phyloP scores from a whole-genome alignment of 768 basidiomycete species.

The Leccinellum rugosiceps region DNA sequence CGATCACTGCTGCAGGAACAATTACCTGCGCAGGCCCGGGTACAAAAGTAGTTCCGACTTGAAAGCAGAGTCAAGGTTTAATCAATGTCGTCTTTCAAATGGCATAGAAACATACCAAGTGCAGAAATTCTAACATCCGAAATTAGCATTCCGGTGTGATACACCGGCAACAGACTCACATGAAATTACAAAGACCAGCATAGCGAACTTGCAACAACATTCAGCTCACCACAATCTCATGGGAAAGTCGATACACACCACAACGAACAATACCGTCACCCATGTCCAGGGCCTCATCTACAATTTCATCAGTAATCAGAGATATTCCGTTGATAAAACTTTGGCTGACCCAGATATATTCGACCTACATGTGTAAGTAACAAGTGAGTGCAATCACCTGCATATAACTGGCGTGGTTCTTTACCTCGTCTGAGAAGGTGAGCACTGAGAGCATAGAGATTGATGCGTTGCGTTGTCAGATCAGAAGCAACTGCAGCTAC shows the following conservation, averaged over 20 bases:
- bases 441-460: not conserved
- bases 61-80: not conserved
- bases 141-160: not conserved
- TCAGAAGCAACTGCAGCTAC: not conserved
- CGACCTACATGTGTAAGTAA: not conserved
- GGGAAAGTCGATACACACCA: not conserved
- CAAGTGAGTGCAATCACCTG: not conserved
- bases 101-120: not conserved
- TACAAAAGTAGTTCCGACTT: conserved; percentile 6
- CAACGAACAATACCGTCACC: conserved; percentile 8
- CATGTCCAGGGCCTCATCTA: conserved; percentile 7
- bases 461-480: not conserved
- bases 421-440: not conserved
- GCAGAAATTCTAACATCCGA: not conserved
- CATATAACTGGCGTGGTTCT: not conserved
- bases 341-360: not conserved
- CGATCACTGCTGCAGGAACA: not conserved
- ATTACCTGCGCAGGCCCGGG: conserved; percentile 2
- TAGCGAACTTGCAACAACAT: conserved; percentile 8
- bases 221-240: not conserved
- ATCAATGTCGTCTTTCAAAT: not conserved
- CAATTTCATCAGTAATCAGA: not conserved
- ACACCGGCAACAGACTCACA: not conserved
- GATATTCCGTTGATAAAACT: not conserved
- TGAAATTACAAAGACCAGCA: not conserved